These are phyloP conservation scores for Cercospora berteroae DNA, from an alignment of 2,329 filamentous ascomycete species.

Conservation along the genomic window DNA sequence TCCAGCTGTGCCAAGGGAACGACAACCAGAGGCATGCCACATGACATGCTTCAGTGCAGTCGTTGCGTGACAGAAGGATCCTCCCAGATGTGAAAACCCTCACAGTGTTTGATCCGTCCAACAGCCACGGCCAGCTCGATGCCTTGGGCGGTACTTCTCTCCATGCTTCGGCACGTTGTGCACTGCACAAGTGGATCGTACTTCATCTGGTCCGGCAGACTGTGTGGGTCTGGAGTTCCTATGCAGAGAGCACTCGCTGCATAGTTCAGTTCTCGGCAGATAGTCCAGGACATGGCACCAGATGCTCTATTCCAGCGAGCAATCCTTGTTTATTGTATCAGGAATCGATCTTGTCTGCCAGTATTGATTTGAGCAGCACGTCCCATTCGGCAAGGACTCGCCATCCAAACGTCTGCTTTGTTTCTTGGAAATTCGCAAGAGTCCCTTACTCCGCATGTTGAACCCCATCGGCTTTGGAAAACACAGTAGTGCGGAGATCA, in stretches of 20 bases:
- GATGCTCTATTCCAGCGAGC: neutral
- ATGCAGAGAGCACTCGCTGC: neutral
- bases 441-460: neutral
- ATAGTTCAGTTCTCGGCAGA: neutral
- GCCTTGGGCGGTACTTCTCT: neutral
- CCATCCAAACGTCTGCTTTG: too few relatives aligned
- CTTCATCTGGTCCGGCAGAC: neutral
- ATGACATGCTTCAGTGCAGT: neutral
- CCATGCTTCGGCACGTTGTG: neutral
- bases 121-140: neutral
- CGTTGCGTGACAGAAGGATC: neutral
- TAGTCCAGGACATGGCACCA: neutral
- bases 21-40: neutral
- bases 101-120: neutral
- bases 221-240: neutral
- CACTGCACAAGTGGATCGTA: neutral
- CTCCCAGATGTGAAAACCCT: neutral
- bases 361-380: neutral
- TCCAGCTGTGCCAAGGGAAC: neutral
- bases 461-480: neutral
- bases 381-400: too few relatives aligned
- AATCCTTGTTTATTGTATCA: neutral
- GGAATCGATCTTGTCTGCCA: neutral
- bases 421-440: neutral
- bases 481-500: neutral